These are phyloP conservation scores for Coniochaeta sp. DNA, from an alignment of 2,329 filamentous ascomycete genomes.

Conservation along the genomic window DNA sequence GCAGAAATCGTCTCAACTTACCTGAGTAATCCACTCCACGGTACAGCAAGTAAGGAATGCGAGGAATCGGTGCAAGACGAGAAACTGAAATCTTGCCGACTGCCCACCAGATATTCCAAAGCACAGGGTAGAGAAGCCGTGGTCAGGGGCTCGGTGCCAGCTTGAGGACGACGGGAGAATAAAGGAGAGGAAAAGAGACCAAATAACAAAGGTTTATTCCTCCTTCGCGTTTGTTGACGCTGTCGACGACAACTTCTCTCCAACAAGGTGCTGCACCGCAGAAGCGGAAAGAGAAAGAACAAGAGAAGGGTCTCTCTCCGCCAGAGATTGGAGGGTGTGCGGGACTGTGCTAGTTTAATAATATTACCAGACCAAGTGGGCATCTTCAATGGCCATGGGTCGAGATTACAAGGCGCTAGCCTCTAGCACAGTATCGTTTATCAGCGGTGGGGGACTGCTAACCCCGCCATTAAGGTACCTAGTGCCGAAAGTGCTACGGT, in stretches of 20 bases:
- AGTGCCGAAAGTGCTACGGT: too few relatives aligned
- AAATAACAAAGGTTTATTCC: background rate
- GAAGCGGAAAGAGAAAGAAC: background rate
- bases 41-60: background rate
- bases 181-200: background rate
- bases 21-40: background rate
- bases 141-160: too few relatives aligned
- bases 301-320: constrained; percentile 1
- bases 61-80: background rate
- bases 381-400: background rate
- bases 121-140: background rate
- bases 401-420: background rate
- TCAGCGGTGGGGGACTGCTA: background rate
- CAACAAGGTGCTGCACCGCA: constrained; percentile 1
- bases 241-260: background rate
- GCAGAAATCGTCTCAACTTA: background rate
- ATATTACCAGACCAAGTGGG: background rate
- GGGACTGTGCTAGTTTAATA: constrained; percentile 3
- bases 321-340: constrained; percentile 1
- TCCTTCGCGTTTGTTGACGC: constrained; percentile 1
- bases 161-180: too few relatives aligned
- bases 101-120: background rate
- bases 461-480: background rate
- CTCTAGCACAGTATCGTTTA: background rate
- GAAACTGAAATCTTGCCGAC: background rate